Evolutionary conservation across 345 rosid genomes (phyloP), one percentile per base, ranked within the genome.

Genomic region (Eucalyptus curtisii): DNA sequence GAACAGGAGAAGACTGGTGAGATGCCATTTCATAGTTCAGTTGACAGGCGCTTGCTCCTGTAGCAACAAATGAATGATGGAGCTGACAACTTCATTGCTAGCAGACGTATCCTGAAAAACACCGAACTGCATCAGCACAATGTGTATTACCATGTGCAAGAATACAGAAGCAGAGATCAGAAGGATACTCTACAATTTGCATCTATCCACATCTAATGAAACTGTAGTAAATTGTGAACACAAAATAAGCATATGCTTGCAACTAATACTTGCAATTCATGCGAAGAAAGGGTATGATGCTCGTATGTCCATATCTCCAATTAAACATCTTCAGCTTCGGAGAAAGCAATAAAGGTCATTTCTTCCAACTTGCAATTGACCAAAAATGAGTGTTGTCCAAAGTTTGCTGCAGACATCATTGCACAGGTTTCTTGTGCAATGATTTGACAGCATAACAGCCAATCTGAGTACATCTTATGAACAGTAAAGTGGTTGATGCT

Each of bases 81-180:
- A 96, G 92, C 87, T 92, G 87, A 96, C 95, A 13, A 97, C 96
- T 91, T 95, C 99, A 81, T 97, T 94, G 88, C 93, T 94, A 68
- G 95, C 91, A 44, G 92, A 90, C 9, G 94, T 92, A 86, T 91
- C 94, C 99, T 97, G 96, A 8, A 87, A 2, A 90, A 79, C 64
- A 59, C 4, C 15, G 57, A 3, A 14, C 45, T 50, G 40, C 40
- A 86, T 86, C 86, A 85, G 86, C 37, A 84, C 16, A 84, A 30
- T 68, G 42, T 30, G 47, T 76, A 86, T 15, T 53, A 61, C 57
- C 48, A 49, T 47, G 49, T 40, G 30, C 20, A 44, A 8, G 68
- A 45, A 37, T 47, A 44, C 57, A 30, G 49, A 19, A 8, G 1
- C 4, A 87, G 27, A 66, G 49, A 44, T 57, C 47, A 49, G 80